Evolutionary conservation across 164 flowering plant genomes (phyloP).

Genomic region (Taxillus chinensis): DNA sequence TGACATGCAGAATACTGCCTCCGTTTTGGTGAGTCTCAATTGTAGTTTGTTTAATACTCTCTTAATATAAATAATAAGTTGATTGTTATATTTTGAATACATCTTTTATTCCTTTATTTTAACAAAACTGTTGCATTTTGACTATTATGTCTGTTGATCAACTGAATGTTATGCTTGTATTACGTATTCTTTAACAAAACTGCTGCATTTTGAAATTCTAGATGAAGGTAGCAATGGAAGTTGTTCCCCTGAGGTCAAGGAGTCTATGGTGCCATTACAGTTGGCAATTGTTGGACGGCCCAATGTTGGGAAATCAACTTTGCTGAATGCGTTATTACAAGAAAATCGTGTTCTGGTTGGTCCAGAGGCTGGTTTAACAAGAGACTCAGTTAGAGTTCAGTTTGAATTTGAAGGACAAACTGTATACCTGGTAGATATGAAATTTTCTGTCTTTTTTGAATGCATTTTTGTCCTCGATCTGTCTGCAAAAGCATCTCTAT

Average conservation of each 20-base stretch:
- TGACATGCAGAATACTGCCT: no score
- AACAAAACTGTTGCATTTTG: neutral
- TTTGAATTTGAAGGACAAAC: slow-evolving; percentile 70
- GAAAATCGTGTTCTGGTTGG: slow-evolving; percentile 92
- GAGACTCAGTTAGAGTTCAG: slow-evolving; percentile 81
- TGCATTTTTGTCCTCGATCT: neutral
- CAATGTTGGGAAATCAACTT: slow-evolving; percentile 95
- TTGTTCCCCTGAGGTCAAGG: slow-evolving; percentile 33
- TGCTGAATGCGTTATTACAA: slow-evolving; percentile 74
- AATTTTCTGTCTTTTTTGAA: neutral
- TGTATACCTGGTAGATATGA: slow-evolving; percentile 48
- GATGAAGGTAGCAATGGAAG: slow-evolving; percentile 23
- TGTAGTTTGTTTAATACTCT: no score
- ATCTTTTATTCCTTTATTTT: no score
- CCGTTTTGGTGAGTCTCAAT: no score
- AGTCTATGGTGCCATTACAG: slow-evolving; percentile 68
- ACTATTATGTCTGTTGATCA: neutral
- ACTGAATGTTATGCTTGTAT: neutral
- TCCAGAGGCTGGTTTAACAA: slow-evolving; percentile 94
- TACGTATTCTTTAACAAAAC: no score
- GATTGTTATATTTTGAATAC: no score
- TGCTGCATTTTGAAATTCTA: slow-evolving; percentile 8
- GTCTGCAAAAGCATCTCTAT: no score
- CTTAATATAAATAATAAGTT: no score
- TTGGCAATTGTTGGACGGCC: slow-evolving; percentile 94